phyloP scores from a whole-genome alignment of 306 rosid species.

The Elaeagnus macrophylla region DNA sequence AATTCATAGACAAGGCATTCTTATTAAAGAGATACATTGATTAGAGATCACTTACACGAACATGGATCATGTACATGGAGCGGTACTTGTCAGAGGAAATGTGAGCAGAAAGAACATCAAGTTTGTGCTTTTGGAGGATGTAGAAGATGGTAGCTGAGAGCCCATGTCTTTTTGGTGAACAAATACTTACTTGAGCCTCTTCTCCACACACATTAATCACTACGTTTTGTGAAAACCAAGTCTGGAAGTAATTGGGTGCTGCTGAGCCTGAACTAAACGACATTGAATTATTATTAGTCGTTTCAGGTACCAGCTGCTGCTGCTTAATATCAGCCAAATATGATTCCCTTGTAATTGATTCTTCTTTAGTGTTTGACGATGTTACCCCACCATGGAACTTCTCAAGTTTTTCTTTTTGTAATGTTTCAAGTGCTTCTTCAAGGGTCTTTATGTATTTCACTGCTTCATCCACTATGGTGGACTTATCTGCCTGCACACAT shows the following conservation, averaged over 20 bases:
- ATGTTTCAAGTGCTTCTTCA: conserved; percentile 27
- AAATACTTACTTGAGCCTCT: conserved; percentile 59
- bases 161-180: conserved; percentile 32
- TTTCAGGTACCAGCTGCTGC: too few species aligned
- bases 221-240: conserved; percentile 43
- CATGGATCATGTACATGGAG: conserved; percentile 38
- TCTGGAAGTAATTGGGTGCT: conserved; percentile 29
- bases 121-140: conserved; percentile 44
- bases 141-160: conserved; percentile 37
- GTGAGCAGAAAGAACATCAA: conserved; percentile 41
- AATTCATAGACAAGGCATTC: too few species aligned
- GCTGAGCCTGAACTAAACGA: conserved; percentile 5
- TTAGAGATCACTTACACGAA: conserved; percentile 46
- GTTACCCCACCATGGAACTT: conserved; percentile 18
- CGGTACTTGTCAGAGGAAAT: conserved; percentile 23
- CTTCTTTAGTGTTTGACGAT: neutral
- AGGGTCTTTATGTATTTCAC: conserved; percentile 40
- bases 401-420: conserved; percentile 44
- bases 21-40: too few species aligned
- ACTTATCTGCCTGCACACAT: conserved; percentile 42
- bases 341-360: conserved; percentile 23
- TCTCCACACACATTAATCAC: conserved; percentile 43
- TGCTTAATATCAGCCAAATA: conserved; percentile 16
- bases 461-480: conserved; percentile 68
- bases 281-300: too few species aligned